A percentile compares a stretch with the other conserved stretches of the same genome.
phyloP scores from a whole-genome alignment of 2,329 filamentous ascomycete genomes.

The Alternaria metachromatica region DNA sequence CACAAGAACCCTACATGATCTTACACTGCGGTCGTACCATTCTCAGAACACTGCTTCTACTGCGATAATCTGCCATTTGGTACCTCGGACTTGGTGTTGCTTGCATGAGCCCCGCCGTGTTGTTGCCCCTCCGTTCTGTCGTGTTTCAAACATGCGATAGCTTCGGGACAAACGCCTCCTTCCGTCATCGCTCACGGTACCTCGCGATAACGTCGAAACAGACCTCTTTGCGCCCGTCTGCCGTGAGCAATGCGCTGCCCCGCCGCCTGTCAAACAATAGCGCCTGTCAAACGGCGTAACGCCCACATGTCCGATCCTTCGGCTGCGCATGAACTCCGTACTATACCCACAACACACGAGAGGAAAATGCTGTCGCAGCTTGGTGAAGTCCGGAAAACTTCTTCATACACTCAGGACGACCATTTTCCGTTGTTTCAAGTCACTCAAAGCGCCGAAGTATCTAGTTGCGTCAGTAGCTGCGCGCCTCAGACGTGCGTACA shows the following conservation, averaged over 20 bases:
- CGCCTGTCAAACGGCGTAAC: constrained; percentile 2
- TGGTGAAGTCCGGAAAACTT: background rate
- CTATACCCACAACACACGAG: constrained; percentile 1
- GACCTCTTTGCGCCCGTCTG: constrained; percentile 1
- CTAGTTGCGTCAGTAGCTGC: background rate
- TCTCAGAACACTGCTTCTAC: background rate
- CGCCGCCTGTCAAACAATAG: constrained; percentile 14
- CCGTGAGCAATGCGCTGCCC: constrained; percentile 1
- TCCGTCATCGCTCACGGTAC: constrained; percentile 3
- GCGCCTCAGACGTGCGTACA: background rate
- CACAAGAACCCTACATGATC: background rate
- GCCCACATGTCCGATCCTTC: constrained; percentile 5
- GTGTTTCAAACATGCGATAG: constrained; percentile 9
- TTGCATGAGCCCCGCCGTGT: constrained; percentile 2
- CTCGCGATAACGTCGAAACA: constrained; percentile 12
- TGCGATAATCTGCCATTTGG: background rate
- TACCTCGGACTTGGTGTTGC: constrained; percentile 1
- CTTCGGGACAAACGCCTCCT: constrained; percentile 1
- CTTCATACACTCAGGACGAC: no score
- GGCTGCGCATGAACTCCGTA: background rate
- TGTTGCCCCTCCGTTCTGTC: background rate
- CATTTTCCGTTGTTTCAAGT: no score
- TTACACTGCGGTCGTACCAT: background rate
- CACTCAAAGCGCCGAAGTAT: background rate
- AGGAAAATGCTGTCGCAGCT: background rate